Evolutionary conservation across 2,329 filamentous ascomycete species (phyloP).

Genomic region (Mollisia scopiformis): DNA sequence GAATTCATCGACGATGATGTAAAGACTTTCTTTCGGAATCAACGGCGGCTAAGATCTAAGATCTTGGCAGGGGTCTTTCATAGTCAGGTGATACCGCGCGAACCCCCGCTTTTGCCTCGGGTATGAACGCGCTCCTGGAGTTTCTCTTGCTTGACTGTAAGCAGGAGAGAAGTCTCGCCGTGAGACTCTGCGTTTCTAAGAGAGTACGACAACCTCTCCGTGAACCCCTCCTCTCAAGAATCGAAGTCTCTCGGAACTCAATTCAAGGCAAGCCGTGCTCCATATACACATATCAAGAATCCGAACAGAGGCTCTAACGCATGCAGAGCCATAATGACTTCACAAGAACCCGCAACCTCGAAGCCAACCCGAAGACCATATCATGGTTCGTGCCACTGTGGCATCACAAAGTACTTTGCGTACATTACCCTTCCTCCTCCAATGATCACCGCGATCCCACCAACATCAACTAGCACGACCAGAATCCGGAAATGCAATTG

Average conservation of each 20-base stretch:
- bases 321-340: background rate
- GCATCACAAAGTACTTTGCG: constrained; percentile 45
- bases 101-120: background rate
- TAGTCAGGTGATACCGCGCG: no score
- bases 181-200: no score
- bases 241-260: background rate
- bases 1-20: no score
- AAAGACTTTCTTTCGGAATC: no score
- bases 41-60: no score
- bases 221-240: background rate
- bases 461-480: constrained; percentile 35
- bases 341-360: background rate
- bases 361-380: constrained; percentile 27
- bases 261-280: background rate
- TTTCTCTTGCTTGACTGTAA: background rate
- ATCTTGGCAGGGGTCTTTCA: no score
- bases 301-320: background rate
- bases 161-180: background rate
- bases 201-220: background rate
- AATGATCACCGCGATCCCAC: constrained; percentile 25
- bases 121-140: background rate
- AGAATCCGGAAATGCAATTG: constrained; percentile 47
- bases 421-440: constrained; percentile 45
- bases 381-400: constrained; percentile 52
- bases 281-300: background rate